Conservation (phyloP, 2,329 filamentous ascomycete species). For the Pestalotiopsis sp. region DNA sequence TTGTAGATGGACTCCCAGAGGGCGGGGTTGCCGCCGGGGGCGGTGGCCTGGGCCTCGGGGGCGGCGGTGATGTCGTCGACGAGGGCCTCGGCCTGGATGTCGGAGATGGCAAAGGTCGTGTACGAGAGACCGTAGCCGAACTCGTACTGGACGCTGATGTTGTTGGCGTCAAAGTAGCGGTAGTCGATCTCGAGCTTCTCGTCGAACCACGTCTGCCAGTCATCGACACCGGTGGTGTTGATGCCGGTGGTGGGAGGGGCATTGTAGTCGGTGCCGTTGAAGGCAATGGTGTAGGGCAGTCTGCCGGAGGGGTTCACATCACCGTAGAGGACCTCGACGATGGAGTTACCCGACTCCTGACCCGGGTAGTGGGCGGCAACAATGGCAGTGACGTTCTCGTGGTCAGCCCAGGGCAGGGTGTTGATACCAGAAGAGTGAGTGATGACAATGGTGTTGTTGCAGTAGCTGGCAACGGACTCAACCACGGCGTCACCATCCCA, state of each 20-base stretch:
- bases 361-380: slow-evolving; percentile 63
- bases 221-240: slow-evolving; percentile 38
- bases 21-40: slow-evolving; percentile 63
- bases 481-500: slow-evolving; percentile 68
- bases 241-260: slow-evolving; percentile 39
- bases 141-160: slow-evolving; percentile 63
- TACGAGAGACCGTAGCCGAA: slow-evolving; percentile 67
- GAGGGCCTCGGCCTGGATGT: slow-evolving; percentile 12
- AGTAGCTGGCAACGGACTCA: slow-evolving; percentile 41
- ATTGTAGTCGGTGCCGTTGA: slow-evolving; percentile 50
- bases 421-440: slow-evolving; percentile 64
- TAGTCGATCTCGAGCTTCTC: slow-evolving; percentile 72
- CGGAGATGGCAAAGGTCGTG: slow-evolving; percentile 56
- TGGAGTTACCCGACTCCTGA: slow-evolving; percentile 62
- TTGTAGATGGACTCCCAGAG: slow-evolving; percentile 72
- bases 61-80: not conserved
- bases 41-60: slow-evolving; percentile 34
- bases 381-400: slow-evolving; percentile 64
- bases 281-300: slow-evolving; percentile 71
- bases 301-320: slow-evolving; percentile 62
- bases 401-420: slow-evolving; percentile 55
- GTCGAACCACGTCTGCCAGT: slow-evolving; percentile 53
- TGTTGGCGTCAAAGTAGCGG: slow-evolving; percentile 63
- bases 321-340: slow-evolving; percentile 65
- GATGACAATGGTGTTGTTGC: slow-evolving; percentile 54